Evolutionary conservation across 257 asterid genomes (phyloP), one percentile per base, ranked within the genome.

Genomic region (Gardenia jasminoides): DNA sequence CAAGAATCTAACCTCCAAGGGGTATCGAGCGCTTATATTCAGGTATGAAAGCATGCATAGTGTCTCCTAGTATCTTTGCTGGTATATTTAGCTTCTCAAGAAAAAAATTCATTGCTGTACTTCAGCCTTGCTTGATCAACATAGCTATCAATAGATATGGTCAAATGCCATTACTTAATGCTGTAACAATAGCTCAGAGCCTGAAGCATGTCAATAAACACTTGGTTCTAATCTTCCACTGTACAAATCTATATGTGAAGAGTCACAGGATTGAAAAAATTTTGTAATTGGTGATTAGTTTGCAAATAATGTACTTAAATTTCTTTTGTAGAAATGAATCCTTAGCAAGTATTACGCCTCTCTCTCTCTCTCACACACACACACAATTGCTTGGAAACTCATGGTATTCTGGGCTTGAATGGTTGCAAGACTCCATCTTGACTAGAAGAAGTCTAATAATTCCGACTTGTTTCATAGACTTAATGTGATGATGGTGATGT

Each of bases 11-110:
- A 92, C 98, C 7, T 78, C 88, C 33, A 85, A 84, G n/a, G 98
- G 99, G 33, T 95, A 88, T 79, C 96, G 91, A 75, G 98, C 95
- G 79, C 90, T 94, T 82, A 89, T 94, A 82, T 82, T 61, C 72
- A 81, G 84, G 84, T 81, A 41, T 11, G 54, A 19, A 52, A 67
- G 41, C 66, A 65, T 62, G 16, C 26, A n/a, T 13, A 72, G 30
- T 0, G 0, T 78, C 8, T 47, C 12, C 72, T 20, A 17, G 58
- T 39, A n/a, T 50, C 73, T 39, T 67, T 56, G 26, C 48, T 48
- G 22, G 48, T 28, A 20, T 48, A 0, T 50, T 52, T 72, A 16
- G 30, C 65, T 72, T 33, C 22, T 28, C 13, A 10, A 50, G 46
- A 11, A 67, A 6, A 17, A 7, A 1, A 33, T 67, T 67, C 43